Evolutionary conservation across 148 eudicot species (phyloP).

Genomic region (Silene conica): DNA sequence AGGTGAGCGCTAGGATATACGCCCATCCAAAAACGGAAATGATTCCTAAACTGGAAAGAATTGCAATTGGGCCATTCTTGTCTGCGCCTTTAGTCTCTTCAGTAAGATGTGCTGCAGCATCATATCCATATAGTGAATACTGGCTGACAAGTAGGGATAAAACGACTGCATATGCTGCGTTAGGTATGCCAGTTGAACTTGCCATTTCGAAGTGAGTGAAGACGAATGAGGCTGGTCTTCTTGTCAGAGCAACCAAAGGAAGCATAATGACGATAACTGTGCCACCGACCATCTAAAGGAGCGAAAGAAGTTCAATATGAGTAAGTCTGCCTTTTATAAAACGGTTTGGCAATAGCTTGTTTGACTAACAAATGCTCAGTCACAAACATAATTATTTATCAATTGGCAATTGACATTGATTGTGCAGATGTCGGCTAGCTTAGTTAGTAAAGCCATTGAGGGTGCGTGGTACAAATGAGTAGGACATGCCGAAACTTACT

Average conservation of each 20-base stretch:
- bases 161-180: slow-evolving; percentile 43
- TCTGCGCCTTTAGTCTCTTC: slow-evolving; percentile 71
- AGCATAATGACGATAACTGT: slow-evolving; percentile 51
- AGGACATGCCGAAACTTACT: slow-evolving; percentile 26
- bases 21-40: slow-evolving; percentile 64
- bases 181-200: slow-evolving; percentile 44
- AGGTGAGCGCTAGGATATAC: slow-evolving; percentile 58
- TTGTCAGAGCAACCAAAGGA: slow-evolving; percentile 54
- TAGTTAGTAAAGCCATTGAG: too few relatives aligned
- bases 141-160: slow-evolving; percentile 56
- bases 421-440: too few relatives aligned
- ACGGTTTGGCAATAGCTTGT: too few relatives aligned
- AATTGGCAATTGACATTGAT: too few relatives aligned
- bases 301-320: not conserved
- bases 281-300: slow-evolving; percentile 49
- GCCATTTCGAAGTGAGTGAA: slow-evolving; percentile 48
- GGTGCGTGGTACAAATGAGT: too few relatives aligned
- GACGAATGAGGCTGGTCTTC: slow-evolving; percentile 55
- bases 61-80: slow-evolving; percentile 61
- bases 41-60: slow-evolving; percentile 56
- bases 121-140: slow-evolving; percentile 62
- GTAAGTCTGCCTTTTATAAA: too few relatives aligned
- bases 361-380: too few relatives aligned
- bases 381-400: too few relatives aligned
- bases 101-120: slow-evolving; percentile 66